Evolutionary conservation across 108 stramenopile genomes (phyloP).

Genomic region (Pelagomonas calceolata): DNA sequence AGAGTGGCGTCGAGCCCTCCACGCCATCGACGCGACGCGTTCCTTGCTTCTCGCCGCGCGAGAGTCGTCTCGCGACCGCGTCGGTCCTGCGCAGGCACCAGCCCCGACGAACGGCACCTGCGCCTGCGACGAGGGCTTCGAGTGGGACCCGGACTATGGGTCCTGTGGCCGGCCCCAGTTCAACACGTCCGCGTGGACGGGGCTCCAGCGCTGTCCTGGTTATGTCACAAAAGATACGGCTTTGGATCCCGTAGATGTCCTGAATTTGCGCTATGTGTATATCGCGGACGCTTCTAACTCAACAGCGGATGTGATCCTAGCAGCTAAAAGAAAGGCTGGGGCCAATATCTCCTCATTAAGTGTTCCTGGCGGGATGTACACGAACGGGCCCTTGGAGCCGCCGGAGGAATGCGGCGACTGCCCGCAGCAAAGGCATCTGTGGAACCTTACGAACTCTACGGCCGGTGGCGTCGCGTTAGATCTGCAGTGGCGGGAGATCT

Average conservation of each 20-base stretch:
- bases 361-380: neutral
- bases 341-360: neutral
- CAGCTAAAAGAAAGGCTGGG: no score
- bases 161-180: slow-evolving; percentile 6
- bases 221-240: neutral
- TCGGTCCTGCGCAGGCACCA: neutral
- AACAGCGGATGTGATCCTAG: neutral
- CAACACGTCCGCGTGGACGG: slow-evolving; percentile 11
- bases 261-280: neutral
- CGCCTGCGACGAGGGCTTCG: slow-evolving; percentile 6
- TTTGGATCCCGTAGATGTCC: neutral
- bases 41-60: no score
- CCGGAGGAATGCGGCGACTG: neutral
- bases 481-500: neutral
- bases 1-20: no score
- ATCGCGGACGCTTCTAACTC: neutral
- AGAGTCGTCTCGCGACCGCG: neutral
- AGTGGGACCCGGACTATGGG: slow-evolving; percentile 1
- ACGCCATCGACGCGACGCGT: neutral
- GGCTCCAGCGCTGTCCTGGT: slow-evolving; percentile 7
- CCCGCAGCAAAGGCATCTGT: neutral
- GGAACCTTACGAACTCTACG: slow-evolving; percentile 5
- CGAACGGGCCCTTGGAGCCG: neutral
- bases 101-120: slow-evolving; percentile 5
- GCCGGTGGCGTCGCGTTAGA: slow-evolving; percentile 5